Conservation (phyloP, 306 rosid species). For the Rosa rugosa region DNA sequence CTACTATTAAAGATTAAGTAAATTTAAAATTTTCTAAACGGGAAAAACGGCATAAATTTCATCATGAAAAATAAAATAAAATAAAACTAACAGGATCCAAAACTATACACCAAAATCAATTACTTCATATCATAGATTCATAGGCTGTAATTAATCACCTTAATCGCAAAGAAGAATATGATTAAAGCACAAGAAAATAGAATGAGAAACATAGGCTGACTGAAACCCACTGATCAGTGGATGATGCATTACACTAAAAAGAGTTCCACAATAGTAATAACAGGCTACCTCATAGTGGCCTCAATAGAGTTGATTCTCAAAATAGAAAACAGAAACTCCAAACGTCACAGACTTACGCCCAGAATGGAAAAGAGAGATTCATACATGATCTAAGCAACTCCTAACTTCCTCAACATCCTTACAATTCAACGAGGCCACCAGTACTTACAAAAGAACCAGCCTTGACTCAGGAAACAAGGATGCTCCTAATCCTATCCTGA, state of each 20-base stretch:
- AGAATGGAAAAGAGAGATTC: not conserved
- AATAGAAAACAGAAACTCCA: not conserved
- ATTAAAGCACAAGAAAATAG: not conserved
- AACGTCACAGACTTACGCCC: conserved; percentile 9
- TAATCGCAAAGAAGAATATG: not conserved
- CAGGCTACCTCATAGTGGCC: conserved; percentile 18
- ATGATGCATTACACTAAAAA: conserved; percentile 30
- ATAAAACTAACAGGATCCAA: too few relatives aligned
- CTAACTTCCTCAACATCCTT: conserved; percentile 2
- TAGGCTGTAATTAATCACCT: not conserved
- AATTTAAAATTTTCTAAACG: not conserved
- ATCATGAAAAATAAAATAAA: not conserved
- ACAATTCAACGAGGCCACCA: not conserved
- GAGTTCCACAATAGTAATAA: conserved; percentile 25
- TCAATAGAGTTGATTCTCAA: not conserved
- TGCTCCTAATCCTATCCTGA: conserved; percentile 32
- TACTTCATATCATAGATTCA: not conserved
- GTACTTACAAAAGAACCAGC: conserved; percentile 8
- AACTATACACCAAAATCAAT: too few relatives aligned
- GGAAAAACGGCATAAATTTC: not conserved
- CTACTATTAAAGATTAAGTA: not conserved
- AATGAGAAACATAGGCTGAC: conserved; percentile 7
- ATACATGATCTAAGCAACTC: conserved; percentile 10
- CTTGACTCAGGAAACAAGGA: conserved; percentile 34
- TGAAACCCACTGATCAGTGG: conserved; percentile 39